phyloP scores from a whole-genome alignment of 2,329 filamentous ascomycete species.

The Epichloe typhina region DNA sequence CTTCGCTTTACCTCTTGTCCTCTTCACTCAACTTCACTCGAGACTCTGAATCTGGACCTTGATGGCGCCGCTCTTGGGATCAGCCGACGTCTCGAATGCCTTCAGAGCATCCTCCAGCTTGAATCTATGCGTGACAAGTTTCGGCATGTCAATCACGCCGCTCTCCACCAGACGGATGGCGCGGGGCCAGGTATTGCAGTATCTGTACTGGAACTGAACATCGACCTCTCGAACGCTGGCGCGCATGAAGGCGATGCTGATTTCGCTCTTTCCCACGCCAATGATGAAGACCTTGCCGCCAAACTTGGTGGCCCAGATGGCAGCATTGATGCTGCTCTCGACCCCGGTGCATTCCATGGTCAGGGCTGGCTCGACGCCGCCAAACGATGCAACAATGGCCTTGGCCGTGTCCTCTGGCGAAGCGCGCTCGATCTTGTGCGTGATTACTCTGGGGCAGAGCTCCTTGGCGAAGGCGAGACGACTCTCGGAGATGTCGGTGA shows the following conservation, averaged over 20 bases:
- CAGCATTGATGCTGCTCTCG: slow-evolving; percentile 72
- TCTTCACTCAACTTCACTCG: slow-evolving; percentile 24
- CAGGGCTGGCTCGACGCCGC: slow-evolving; percentile 67
- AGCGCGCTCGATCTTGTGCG: slow-evolving; percentile 60
- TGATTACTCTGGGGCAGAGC: slow-evolving; percentile 65
- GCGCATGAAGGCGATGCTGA: slow-evolving; percentile 91
- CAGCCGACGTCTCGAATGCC: slow-evolving; percentile 78
- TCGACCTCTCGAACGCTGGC: slow-evolving; percentile 85
- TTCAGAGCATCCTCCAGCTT: slow-evolving; percentile 73
- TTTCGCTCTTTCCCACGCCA: slow-evolving; percentile 88
- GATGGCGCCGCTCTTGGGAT: slow-evolving; percentile 88
- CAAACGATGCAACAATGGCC: slow-evolving; percentile 54
- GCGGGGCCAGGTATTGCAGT: slow-evolving; percentile 90
- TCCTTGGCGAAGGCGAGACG: slow-evolving; percentile 74
- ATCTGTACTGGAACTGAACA: slow-evolving; percentile 92
- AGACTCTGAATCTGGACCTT: slow-evolving; percentile 87
- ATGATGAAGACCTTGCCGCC: slow-evolving; percentile 96
- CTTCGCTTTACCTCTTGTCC: background rate
- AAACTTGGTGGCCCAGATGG: slow-evolving; percentile 85
- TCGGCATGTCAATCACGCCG: slow-evolving; percentile 68
- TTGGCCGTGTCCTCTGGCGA: slow-evolving; percentile 59
- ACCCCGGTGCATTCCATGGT: slow-evolving; percentile 91
- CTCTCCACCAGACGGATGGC: slow-evolving; percentile 80
- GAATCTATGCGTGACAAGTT: slow-evolving; percentile 80
- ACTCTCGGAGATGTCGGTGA: slow-evolving; percentile 87